These are phyloP conservation scores for Paralagenidium karlingii DNA, from an alignment of 352 stramenopile genomes.

Conservation along the genomic window DNA sequence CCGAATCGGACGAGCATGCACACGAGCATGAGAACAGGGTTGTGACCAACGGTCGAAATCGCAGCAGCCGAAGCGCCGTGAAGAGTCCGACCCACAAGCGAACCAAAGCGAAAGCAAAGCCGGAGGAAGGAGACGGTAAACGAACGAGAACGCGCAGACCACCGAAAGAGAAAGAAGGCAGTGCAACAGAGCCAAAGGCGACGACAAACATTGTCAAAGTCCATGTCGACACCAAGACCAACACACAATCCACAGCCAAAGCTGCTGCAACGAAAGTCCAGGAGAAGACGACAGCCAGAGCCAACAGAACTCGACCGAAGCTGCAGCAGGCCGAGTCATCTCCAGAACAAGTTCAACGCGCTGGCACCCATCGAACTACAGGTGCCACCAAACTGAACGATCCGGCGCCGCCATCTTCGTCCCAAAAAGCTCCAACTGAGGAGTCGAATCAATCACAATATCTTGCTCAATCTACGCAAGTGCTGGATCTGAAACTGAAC, in stretches of 20 bases:
- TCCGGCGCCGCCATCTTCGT: too few species aligned
- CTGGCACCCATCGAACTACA: too few species aligned
- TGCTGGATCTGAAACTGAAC: conserved; percentile 20
- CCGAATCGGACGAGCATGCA: conserved; percentile 6
- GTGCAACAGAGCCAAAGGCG: background rate
- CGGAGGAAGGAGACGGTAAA: background rate
- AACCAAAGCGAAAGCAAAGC: conserved; percentile 8
- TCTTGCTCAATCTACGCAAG: conserved; percentile 28
- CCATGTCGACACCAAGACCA: too few species aligned
- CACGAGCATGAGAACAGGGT: background rate
- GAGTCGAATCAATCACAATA: conserved; percentile 1
- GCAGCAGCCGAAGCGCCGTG: conserved; percentile 1
- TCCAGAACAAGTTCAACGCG: too few species aligned
- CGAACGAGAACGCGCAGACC: conserved; percentile 1
- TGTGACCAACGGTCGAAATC: background rate
- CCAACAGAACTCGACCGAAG: too few species aligned
- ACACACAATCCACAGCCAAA: too few species aligned
- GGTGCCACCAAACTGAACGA: too few species aligned
- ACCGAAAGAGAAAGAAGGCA: conserved; percentile 11
- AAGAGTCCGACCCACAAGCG: conserved; percentile 5
- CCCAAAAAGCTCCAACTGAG: background rate
- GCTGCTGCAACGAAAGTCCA: too few species aligned
- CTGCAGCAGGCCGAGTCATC: too few species aligned
- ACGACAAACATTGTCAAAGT: conserved; percentile 2
- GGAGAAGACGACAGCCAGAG: too few species aligned